Conservation (phyloP, 208 protist species). For the Crithidia bombi region DNA sequence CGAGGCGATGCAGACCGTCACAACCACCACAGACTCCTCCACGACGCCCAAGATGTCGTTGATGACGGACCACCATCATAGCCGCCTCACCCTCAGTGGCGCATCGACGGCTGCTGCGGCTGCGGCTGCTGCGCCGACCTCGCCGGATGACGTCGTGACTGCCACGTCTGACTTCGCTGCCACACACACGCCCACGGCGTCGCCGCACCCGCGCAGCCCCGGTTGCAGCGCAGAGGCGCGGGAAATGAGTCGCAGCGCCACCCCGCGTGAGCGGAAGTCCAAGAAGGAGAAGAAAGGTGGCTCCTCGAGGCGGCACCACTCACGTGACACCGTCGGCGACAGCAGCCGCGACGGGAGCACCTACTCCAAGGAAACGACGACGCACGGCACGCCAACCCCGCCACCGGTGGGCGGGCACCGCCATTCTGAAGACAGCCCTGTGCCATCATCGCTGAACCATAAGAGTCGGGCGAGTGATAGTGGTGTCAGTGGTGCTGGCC, state of each 20-base stretch:
- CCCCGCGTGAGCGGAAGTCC: conserved; percentile 18
- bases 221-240: neutral
- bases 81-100: neutral
- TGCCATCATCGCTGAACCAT: neutral
- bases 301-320: conserved; percentile 8
- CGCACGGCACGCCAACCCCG: conserved; percentile 1
- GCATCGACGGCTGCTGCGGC: neutral
- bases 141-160: conserved; percentile 1
- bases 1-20: conserved; percentile 13
- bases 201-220: neutral
- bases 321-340: neutral
- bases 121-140: neutral
- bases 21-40: neutral
- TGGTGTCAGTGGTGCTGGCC: neutral
- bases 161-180: conserved; percentile 1
- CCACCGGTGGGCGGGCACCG: neutral
- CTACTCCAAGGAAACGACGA: no score
- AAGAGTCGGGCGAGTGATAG: neutral
- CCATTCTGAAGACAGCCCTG: neutral
- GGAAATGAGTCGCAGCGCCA: conserved; percentile 9
- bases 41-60: conserved; percentile 5
- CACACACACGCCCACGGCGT: neutral
- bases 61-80: neutral
- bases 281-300: conserved; percentile 8
- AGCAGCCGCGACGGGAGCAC: neutral